Base-by-base conservation (phyloP, 2,329 filamentous ascomycete species). In the Coniochaeta sp. region DNA sequence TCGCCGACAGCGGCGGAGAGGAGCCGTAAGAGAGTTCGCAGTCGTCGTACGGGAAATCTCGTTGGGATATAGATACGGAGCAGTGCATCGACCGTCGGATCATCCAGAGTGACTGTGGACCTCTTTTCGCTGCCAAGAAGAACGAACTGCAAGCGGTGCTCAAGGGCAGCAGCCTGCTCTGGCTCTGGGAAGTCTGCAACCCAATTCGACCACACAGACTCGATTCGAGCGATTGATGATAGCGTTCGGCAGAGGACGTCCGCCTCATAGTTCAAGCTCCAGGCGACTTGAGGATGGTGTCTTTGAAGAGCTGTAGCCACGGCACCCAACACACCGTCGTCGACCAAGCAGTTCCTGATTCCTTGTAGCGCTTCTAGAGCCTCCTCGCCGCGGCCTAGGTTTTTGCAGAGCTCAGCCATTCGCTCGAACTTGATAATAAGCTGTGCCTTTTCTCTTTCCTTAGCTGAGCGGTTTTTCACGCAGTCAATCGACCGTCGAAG, bases 401-500 rank as follows among this genome's bases (percentile, higher is more conserved):
- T 71, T 64, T 80, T 83, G 65, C 82, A 85, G 1, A 86, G 67
- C 43, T 89, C 85, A 2, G 83, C 87, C 65, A 89, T 80, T 12
- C 84, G 78, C 68, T 91, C 89, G 43, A 90, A 75, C 68, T 91
- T 91, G 59, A 79, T 78, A 0, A 81, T 73, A 1, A 90, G 73
- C 62, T 87, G 81, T 0, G 85, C 87, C 63, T 79, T 80, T 50
- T 83, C 79, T 69, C 81, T 83, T 61, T 89, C 87, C 0, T 72
- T 69, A 19, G 75, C 71, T 0, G 83, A 71, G 8, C 83, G 79
- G 50, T 80, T 73, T 65, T 82, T 81, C 34, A 90, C 76, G 40
- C 82, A 77, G 52, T 89, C 84, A 57, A 89, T 81, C 0, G 88
- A 89, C 59, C 84, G 81, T 60, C 81, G 82, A 57, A 91, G 77